Conservation (phyloP, 73 alveolate genomes). For the Paramecium sonneborni region DNA sequence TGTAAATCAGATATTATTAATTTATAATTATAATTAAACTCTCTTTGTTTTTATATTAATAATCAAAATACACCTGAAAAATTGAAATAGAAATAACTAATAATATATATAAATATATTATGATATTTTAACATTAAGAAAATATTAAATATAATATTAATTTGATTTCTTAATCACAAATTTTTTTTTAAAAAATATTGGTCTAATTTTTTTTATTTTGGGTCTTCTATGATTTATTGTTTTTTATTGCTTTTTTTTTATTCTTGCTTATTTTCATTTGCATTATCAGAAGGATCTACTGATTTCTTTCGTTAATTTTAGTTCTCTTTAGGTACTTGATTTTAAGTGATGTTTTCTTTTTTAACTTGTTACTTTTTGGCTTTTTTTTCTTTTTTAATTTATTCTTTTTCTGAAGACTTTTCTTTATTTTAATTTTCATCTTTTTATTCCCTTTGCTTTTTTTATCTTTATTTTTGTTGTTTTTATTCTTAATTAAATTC, state of each 20-base stretch:
- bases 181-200: not conserved
- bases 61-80: too few species aligned
- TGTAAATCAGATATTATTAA: not conserved
- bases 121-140: too few species aligned
- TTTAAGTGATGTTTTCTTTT: not conserved
- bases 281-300: too few species aligned
- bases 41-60: too few species aligned
- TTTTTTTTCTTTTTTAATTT: not conserved
- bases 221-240: too few species aligned
- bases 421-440: not conserved
- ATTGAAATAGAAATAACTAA: too few species aligned
- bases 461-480: not conserved
- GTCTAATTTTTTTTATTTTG: not conserved
- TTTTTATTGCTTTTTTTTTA: too few species aligned
- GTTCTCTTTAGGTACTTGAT: not conserved
- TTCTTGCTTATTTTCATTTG: too few species aligned
- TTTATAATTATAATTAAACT: not conserved
- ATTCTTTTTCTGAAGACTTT: not conserved
- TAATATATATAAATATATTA: too few species aligned
- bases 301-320: too few species aligned
- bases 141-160: too few species aligned
- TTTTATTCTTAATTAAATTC: not conserved
- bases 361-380: not conserved
- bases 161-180: not conserved
- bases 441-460: not conserved